A percentile compares a stretch with the other conserved stretches of the same genome.
These are phyloP conservation scores for Tetrahymena borealis DNA, from an alignment of 73 alveolate species.

Conservation along the genomic window DNA sequence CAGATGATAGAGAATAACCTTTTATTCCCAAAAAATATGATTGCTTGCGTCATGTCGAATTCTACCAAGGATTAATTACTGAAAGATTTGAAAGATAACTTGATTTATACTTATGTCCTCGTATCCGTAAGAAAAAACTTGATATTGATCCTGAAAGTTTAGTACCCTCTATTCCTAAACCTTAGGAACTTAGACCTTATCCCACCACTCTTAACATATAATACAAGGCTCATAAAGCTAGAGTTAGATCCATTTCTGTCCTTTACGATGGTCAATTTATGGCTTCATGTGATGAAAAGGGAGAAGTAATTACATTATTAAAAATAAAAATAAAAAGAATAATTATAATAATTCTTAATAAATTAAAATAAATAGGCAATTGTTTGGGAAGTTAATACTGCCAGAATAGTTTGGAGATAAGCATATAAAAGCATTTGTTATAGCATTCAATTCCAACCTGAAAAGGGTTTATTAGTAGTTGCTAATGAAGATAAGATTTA, in stretches of 20 bases:
- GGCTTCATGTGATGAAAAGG: constrained; percentile 44
- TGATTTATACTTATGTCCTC: constrained; percentile 90
- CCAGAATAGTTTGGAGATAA: background rate
- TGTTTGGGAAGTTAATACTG: background rate
- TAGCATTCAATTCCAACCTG: background rate
- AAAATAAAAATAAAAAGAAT: background rate
- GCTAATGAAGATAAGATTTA: background rate
- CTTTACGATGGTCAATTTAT: constrained; percentile 31
- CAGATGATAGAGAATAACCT: constrained; percentile 68
- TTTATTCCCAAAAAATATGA: constrained; percentile 67
- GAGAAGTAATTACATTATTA: constrained; percentile 16
- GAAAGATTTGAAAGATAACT: constrained; percentile 93
- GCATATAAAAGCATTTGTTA: background rate
- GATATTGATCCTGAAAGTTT: constrained; percentile 79
- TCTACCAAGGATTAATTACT: constrained; percentile 78
- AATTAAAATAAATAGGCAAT: background rate
- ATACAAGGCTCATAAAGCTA: constrained; percentile 70
- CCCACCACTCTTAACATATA: constrained; percentile 76
- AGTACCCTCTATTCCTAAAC: constrained; percentile 96
- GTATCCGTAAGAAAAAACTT: constrained; percentile 87
- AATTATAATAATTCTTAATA: background rate
- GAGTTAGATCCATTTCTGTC: constrained; percentile 20
- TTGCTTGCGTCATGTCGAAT: constrained; percentile 87
- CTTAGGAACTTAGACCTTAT: constrained; percentile 91
- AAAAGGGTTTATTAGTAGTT: background rate